Evolutionary conservation across 2,329 filamentous ascomycete species (phyloP).

Genomic region (Cladophialophora immunda): DNA sequence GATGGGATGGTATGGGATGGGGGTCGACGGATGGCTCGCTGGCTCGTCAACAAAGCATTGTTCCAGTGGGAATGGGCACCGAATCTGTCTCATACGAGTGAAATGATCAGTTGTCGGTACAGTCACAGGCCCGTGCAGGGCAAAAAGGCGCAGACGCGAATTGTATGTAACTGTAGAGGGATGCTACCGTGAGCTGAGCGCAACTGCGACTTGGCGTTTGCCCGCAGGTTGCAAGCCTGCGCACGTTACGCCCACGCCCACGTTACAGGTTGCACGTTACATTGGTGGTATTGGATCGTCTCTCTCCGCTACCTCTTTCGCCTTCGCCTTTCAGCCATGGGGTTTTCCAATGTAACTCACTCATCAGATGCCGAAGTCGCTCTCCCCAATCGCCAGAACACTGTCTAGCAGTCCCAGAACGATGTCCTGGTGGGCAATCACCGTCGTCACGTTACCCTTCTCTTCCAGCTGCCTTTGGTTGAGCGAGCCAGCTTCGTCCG

Average conservation of each 20-base stretch:
- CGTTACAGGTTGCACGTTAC: slow-evolving; percentile 2
- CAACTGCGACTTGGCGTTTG: background rate
- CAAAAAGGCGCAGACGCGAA: slow-evolving; percentile 4
- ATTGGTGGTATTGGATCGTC: slow-evolving; percentile 6
- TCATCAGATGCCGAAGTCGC: slow-evolving; percentile 6
- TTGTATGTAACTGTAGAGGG: slow-evolving; percentile 16
- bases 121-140: background rate
- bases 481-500: background rate
- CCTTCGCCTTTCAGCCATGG: background rate
- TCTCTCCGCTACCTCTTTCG: slow-evolving; percentile 1
- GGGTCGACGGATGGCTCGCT: background rate
- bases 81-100: background rate
- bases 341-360: slow-evolving; percentile 5
- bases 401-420: too few species aligned
- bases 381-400: background rate
- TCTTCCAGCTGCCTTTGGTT: background rate
- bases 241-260: background rate
- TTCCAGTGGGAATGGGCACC: background rate
- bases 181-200: slow-evolving; percentile 11
- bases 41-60: slow-evolving; percentile 6
- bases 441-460: background rate
- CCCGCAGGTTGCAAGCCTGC: background rate
- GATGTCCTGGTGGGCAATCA: too few species aligned
- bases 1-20: slow-evolving; percentile 7
- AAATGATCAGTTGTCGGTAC: background rate